Evolutionary conservation across 106 monocot genomes (phyloP), one percentile per base, ranked within the genome.

Genomic region (Platanthera guangdongensis): DNA sequence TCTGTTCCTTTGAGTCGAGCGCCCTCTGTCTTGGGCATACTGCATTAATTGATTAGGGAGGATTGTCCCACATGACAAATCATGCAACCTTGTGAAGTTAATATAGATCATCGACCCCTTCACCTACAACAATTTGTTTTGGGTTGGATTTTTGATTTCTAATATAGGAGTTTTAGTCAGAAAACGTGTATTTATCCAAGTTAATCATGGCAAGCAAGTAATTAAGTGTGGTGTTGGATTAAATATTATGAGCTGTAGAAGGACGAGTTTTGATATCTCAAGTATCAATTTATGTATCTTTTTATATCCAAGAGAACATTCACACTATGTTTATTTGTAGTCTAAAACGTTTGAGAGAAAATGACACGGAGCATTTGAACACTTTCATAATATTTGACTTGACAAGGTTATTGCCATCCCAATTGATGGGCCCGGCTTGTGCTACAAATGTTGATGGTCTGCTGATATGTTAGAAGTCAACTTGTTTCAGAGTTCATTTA

Each of bases 211-310:
- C 21, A 60, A 60, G 39, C 39, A 39, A 39, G 39, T 39, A 39
- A 11, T 60, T 19, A 60, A 60, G 6, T n/a, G n/a, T 60, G 18
- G 59, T 60, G n/a, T 0, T 19, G 21, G 18, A 60, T 60, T 60
- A 19, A 60, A 60, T 60, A 60, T 1, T 13, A 60, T n/a, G 59
- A 19, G 59, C 18, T 8, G 8, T 60, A 60, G 59, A n/a, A 7
- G 59, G 21, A 60, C 21, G 59, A 60, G 19, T 9, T 60, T 60
- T 60, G 59, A 60, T 60, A 60, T 60, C 59, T 60, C 59, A 60
- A 60, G 19, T 60, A 60, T 60, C 5, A 60, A 60, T 60, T 7
- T 19, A 11, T 60, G 6, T 6, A 60, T 60, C 21, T 21, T 60
- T 9, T 60, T 60, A 59, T 59, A 60, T 60, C 59, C 59, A 6